Evolutionary conservation across 495 filamentous ascomycete species (phyloP).

Genomic region (Daldinia decipiens): DNA sequence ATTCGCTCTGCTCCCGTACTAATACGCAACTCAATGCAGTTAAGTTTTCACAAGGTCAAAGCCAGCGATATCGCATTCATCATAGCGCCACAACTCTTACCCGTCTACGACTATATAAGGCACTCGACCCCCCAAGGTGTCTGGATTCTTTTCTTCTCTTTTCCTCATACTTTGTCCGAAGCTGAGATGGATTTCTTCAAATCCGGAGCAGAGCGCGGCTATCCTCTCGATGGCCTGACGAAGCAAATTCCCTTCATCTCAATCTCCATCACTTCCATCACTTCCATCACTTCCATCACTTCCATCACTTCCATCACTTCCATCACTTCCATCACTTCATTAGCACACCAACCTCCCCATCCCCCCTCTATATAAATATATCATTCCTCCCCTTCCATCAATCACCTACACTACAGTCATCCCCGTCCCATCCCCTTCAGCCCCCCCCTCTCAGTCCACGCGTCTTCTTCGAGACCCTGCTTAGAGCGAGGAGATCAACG

Average conservation of each 20-base stretch:
- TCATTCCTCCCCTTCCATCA: not conserved
- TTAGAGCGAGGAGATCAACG: not conserved
- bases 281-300: too few relatives aligned
- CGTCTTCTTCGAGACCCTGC: constrained; percentile 14
- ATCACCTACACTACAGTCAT: not conserved
- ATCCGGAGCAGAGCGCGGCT: not conserved
- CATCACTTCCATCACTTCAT: not conserved
- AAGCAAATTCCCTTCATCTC: not conserved
- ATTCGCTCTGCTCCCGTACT: not conserved
- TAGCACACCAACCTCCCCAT: not conserved
- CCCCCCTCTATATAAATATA: not conserved
- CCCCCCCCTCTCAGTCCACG: not conserved
- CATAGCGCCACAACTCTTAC: not conserved
- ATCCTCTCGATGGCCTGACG: not conserved
- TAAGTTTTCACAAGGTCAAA: not conserved
- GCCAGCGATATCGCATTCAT: not conserved
- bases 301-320: not conserved
- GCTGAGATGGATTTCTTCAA: constrained; percentile 3
- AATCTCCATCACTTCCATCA: not conserved
- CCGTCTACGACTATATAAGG: not conserved
- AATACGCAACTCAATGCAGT: not conserved
- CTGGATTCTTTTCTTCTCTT: not conserved
- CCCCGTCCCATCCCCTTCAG: not conserved
- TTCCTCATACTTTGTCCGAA: constrained; percentile 12
- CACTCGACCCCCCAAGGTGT: too few relatives aligned